Conservation (phyloP, 768 basidiomycete genomes). For the Austroboletus eburneus region DNA sequence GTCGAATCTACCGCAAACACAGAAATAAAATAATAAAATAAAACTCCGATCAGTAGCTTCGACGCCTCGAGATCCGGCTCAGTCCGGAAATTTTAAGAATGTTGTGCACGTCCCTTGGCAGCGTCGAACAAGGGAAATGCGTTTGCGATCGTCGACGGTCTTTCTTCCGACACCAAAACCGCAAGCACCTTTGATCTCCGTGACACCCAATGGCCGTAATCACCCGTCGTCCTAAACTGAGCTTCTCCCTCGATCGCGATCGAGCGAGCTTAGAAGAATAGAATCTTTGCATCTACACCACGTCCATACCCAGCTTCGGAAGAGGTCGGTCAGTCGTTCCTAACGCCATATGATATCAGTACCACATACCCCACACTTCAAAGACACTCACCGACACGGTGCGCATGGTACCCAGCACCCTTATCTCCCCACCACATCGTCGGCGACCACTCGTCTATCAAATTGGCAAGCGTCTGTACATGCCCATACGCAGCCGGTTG, state of each 20-base stretch:
- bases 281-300: conserved; percentile 16
- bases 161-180: too few relatives aligned
- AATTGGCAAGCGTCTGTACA: conserved; percentile 31
- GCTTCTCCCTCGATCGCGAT: conserved; percentile 19
- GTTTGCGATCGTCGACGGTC: conserved; percentile 7
- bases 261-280: conserved; percentile 8
- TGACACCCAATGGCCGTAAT: conserved; percentile 1
- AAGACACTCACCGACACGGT: conserved; percentile 22
- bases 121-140: conserved; percentile 2
- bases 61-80: conserved; percentile 16
- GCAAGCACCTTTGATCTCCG: conserved; percentile 1
- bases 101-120: neutral
- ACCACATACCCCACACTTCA: neutral
- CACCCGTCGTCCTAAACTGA: conserved; percentile 3
- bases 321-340: conserved; percentile 26
- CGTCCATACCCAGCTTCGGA: conserved; percentile 16
- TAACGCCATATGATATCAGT: conserved; percentile 1
- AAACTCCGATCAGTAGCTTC: conserved; percentile 18
- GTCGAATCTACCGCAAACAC: conserved; percentile 17
- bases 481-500: conserved; percentile 34
- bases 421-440: conserved; percentile 32
- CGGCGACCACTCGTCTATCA: conserved; percentile 35
- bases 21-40: neutral
- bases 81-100: conserved; percentile 17
- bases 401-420: neutral